Percentiles rank a stretch among this genome's conserved stretches.
phyloP scores from a whole-genome alignment of 257 asterid species.

The Petunia axillaris region DNA sequence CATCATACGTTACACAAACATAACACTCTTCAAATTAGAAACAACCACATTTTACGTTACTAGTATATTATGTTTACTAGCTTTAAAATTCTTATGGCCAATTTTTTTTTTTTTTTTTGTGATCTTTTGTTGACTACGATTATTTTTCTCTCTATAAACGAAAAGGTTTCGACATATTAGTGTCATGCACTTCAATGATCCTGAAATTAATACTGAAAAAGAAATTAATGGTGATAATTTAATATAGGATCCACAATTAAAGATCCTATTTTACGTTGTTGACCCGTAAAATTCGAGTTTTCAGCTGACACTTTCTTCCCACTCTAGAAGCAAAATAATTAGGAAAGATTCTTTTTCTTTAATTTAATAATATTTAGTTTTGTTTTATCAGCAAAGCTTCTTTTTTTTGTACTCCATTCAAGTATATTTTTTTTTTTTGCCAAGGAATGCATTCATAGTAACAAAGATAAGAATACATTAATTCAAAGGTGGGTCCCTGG shows the following conservation, averaged over 20 bases:
- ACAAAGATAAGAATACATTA: not conserved
- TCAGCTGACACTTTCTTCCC: not conserved
- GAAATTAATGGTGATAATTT: not conserved
- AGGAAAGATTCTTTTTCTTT: not conserved
- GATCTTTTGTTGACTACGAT: not conserved
- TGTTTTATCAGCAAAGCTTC: too few relatives aligned
- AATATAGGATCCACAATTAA: not conserved
- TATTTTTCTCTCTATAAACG: too few relatives aligned
- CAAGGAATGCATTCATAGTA: too few relatives aligned
- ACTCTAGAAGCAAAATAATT: not conserved
- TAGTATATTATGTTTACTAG: too few relatives aligned
- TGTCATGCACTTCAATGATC: not conserved
- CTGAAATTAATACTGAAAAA: not conserved
- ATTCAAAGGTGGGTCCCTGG: not conserved
- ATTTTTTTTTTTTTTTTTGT: too few relatives aligned
- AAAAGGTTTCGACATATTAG: not conserved
- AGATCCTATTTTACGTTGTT: conserved; percentile 11
- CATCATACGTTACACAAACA: too few relatives aligned
- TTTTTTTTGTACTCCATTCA: too few relatives aligned
- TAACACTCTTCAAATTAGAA: too few relatives aligned
- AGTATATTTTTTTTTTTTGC: too few relatives aligned
- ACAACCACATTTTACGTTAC: too few relatives aligned
- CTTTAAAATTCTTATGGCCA: too few relatives aligned
- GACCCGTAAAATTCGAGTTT: conserved; percentile 17
- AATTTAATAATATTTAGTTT: too few relatives aligned